Base-by-base conservation (phyloP, 1,284 basidiomycete genomes). In the Coniferiporia sulphurascens region DNA sequence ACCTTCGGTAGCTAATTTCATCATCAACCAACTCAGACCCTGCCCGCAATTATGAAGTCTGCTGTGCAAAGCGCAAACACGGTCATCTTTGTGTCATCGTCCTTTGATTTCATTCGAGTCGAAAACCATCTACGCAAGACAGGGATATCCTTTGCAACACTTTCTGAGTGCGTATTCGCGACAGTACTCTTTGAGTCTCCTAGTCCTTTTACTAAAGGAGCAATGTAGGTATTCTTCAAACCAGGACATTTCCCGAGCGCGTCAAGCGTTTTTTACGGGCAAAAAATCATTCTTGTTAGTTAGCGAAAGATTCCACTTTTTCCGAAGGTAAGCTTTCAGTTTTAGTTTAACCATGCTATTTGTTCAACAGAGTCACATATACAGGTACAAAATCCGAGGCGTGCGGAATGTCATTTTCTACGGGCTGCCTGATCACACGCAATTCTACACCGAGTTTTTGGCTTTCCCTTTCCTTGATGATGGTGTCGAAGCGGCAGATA, bases 221-320 rank as follows among this genome's bases (percentile, higher is more conserved):
- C 38, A 41, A 41, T 41, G 38, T 15, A 93, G 93, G 69, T 98
- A 99, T 71, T 95, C 93, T 0, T 85, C 90, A 8, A 94, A 93
- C 65, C 86, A 91, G 70, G 95, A 99, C 62, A 96, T 99, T 63
- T 91, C 92, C 1, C 85, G 95, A 1, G 95, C 95, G 0, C 82
- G 97, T 52, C 91, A 95, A 66, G 84, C 90, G 0, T 99, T 99
- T 77, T 98, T 97, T 79, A 81, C 80, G 46, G 93, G 92, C 56
- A 89, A 91, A 68, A 93, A 89, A 66, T 78, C 87, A 0, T 92
- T 98, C 76, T 72, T 99, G 21, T 77, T 99, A 63, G 79, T 98
- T 65, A 98, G 93, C 62, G 97, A 99, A 71, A 85, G 97, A 19
- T 98, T 98, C 78, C 95, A 99, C 73, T 99, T 99, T 72, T 99